Percentiles rank a stretch among this genome's conserved stretches.
Evolutionary conservation across 2,329 filamentous ascomycete species (phyloP).

Genomic region (Trichoderma gracile): DNA sequence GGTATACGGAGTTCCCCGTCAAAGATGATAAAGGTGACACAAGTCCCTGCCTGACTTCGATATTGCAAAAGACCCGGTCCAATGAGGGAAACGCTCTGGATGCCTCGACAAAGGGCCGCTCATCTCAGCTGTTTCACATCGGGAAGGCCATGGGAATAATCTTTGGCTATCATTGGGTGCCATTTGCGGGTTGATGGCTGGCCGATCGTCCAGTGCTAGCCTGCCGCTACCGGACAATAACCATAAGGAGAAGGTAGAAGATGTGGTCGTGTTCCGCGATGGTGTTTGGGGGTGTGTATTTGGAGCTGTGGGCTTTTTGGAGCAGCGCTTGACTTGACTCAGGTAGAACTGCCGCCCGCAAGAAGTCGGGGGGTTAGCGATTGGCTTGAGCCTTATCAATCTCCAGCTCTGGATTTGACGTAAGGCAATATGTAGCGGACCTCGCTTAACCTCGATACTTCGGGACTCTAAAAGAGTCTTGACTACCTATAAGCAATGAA

Average conservation of each 20-base stretch:
- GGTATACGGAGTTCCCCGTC: conserved; percentile 13
- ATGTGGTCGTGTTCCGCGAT: conserved; percentile 2
- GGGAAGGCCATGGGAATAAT: conserved; percentile 1
- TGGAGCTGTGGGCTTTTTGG: neutral
- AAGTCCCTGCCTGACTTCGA: neutral
- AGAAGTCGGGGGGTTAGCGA: neutral
- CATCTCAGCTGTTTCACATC: conserved; percentile 6
- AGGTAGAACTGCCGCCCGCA: conserved; percentile 4
- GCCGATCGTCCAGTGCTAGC: conserved; percentile 9
- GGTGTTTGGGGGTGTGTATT: neutral
- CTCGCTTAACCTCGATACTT: no score
- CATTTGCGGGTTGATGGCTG: conserved; percentile 1
- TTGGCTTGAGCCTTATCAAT: neutral
- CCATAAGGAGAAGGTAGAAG: conserved; percentile 20
- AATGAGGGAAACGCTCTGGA: conserved; percentile 4
- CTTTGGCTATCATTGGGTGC: conserved; percentile 7
- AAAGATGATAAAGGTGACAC: neutral
- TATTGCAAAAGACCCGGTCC: conserved; percentile 9
- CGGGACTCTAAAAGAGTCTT: no score
- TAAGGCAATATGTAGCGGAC: no score
- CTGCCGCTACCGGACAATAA: conserved; percentile 23
- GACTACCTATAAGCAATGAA: no score
- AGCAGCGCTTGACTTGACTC: conserved; percentile 6
- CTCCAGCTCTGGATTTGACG: neutral
- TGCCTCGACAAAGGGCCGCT: neutral